phyloP scores from a whole-genome alignment of 768 basidiomycete genomes.

The Lactifluus subvellereus region DNA sequence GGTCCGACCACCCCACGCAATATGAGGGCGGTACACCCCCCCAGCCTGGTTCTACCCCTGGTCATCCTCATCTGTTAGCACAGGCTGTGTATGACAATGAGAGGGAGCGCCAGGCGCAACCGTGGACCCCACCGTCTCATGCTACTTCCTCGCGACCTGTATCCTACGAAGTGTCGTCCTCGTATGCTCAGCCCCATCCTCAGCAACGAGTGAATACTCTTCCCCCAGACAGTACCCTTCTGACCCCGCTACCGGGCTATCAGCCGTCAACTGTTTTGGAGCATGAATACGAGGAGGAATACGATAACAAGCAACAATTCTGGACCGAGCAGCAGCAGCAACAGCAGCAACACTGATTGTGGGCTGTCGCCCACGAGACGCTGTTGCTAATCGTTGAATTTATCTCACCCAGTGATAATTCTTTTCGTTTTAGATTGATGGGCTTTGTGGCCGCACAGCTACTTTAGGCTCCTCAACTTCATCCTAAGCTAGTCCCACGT shows the following conservation, averaged over 20 bases:
- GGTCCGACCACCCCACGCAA: constrained; percentile 16
- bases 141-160: constrained; percentile 5
- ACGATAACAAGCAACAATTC: constrained; percentile 17
- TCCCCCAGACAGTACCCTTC: constrained; percentile 58
- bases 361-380: background rate
- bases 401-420: background rate
- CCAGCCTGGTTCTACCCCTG: constrained; percentile 1
- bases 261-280: constrained; percentile 31
- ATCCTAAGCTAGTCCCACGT: background rate
- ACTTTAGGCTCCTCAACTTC: background rate
- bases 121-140: constrained; percentile 17
- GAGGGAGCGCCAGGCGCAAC: constrained; percentile 15
- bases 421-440: background rate
- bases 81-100: constrained; percentile 14
- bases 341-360: constrained; percentile 16
- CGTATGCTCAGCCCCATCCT: constrained; percentile 14
- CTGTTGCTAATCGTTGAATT: background rate
- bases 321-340: constrained; percentile 20
- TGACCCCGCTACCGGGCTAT: constrained; percentile 66
- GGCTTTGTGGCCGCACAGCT: background rate
- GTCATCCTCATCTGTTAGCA: constrained; percentile 9
- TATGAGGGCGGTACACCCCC: constrained; percentile 14
- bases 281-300: constrained; percentile 27
- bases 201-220: constrained; percentile 32
- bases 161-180: constrained; percentile 13